Evolutionary conservation across 192 early-diverging fungal species (phyloP), one percentile per base, ranked within the genome.

Genomic region (Gryganskiella cystojenkinii): DNA sequence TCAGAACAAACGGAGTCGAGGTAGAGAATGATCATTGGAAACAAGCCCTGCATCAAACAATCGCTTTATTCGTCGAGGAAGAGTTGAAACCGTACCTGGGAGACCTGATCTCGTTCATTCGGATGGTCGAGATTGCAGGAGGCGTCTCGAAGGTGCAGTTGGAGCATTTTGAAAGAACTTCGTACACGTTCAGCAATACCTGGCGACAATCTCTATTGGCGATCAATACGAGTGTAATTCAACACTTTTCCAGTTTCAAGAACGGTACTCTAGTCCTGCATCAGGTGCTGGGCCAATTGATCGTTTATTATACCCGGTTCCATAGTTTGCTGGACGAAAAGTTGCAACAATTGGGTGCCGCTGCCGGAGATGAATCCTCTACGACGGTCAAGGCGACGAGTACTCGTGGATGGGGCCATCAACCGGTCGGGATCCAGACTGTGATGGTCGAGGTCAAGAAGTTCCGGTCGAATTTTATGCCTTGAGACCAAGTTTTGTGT

Each of bases 381-480:
- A 43, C 25, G 15, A 71, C 69, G 37, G 50, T 75, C 19, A 34
- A 42, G 7, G 65, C 46, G 24, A 65, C 56, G 10, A 67, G 71
- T 50, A 71, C 61, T 4, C 25, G 79, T 27, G 61, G 70, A 7
- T 71, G 81, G 56, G 63, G 61, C 14, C 79, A 86, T 37, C 90
- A 90, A 55, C 96, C 98, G 9, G 91, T 98, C 0, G 94, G 93
- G 40, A 79, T 97, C 43, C 96, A 99, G 67, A 94, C 89, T 19
- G 93, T 99, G 15, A 93, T 98, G 93, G 92, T 96, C 0, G 98
- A 98, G 71, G 92, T 98, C 68, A 99, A 98, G 82, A 96, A 96
- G 81, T 98, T 93, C 72, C 81, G 87, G 61, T 89, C 86, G 52
- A 88, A 85, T 43, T 90, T 90, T 78, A 89, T 78, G 27, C 74